Evolutionary conservation across 2,329 filamentous ascomycete species (phyloP).

Genomic region (Talaromyces sp.): DNA sequence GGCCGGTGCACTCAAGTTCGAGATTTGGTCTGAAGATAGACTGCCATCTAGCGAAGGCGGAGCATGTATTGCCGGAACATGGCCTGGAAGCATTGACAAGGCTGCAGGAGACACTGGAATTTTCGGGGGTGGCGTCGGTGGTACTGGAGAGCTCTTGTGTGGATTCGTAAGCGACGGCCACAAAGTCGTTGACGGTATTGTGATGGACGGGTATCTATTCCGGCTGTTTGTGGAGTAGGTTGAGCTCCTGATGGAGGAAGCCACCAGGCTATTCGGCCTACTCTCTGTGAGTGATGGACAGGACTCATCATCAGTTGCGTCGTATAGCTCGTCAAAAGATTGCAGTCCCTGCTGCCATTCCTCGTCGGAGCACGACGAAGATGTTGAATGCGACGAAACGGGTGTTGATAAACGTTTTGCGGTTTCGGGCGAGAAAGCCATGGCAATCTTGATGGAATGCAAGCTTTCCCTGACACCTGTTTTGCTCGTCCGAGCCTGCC

Average conservation of each 20-base stretch:
- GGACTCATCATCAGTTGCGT: constrained; percentile 66
- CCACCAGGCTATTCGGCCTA: constrained; percentile 45
- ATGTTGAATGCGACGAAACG: constrained; percentile 22
- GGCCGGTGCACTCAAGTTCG: constrained; percentile 73
- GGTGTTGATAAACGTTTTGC: constrained; percentile 24
- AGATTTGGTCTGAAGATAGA: constrained; percentile 80
- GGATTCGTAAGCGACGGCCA: constrained; percentile 52
- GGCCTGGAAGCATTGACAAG: constrained; percentile 64
- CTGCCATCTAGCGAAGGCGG: constrained; percentile 88
- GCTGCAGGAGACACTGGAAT: constrained; percentile 72
- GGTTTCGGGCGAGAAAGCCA: constrained; percentile 11
- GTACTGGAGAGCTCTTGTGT: constrained; percentile 45
- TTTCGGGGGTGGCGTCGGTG: constrained; percentile 45
- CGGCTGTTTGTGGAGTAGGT: constrained; percentile 34
- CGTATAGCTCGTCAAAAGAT: constrained; percentile 84
- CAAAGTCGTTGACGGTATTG: constrained; percentile 53
- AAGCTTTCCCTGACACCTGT: constrained; percentile 11
- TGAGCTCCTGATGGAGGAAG: constrained; percentile 34
- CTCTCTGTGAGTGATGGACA: constrained; percentile 45
- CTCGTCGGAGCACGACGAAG: constrained; percentile 43
- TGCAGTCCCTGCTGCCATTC: constrained; percentile 61
- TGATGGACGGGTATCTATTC: constrained; percentile 52
- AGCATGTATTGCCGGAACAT: constrained; percentile 68
- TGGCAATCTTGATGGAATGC: constrained; percentile 15
- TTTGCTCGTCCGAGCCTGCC: constrained; percentile 23